Conservation (phyloP, 192 early-diverging fungal genomes). For the Backusella liffmaniae region DNA sequence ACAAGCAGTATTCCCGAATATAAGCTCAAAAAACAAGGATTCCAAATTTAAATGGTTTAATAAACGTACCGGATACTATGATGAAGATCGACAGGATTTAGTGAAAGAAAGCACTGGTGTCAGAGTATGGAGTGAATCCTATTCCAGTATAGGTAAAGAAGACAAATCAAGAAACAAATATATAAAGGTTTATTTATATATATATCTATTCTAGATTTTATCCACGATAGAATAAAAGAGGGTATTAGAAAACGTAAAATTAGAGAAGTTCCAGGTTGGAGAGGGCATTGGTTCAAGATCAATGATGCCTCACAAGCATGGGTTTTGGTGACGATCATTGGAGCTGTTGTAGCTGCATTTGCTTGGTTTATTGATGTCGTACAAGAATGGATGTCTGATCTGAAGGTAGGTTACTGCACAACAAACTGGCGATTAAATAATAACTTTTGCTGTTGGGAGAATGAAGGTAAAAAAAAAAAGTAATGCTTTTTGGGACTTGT, state of each 20-base stretch:
- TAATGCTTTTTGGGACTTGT: not conserved
- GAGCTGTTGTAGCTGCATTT: constrained; percentile 55
- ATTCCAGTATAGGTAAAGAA: constrained; percentile 52
- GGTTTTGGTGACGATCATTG: constrained; percentile 78
- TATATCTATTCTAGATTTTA: constrained; percentile 69
- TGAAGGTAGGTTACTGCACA: constrained; percentile 82
- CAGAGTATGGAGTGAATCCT: constrained; percentile 59
- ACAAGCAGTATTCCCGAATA: not conserved
- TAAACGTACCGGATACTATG: constrained; percentile 42
- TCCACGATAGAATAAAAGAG: constrained; percentile 87
- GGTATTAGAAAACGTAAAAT: constrained; percentile 62
- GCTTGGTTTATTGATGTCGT: constrained; percentile 73
- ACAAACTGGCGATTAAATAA: constrained; percentile 73
- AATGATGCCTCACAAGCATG: constrained; percentile 84
- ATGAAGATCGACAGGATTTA: constrained; percentile 47
- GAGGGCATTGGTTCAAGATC: constrained; percentile 58
- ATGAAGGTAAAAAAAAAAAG: constrained; percentile 43
- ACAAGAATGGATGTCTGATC: constrained; percentile 80
- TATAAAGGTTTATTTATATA: not conserved
- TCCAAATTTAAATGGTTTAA: constrained; percentile 20
- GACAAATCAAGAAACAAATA: too few relatives aligned
- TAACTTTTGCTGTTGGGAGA: constrained; percentile 77
- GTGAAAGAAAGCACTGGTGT: constrained; percentile 55
- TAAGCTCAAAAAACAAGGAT: not conserved
- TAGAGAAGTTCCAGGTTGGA: constrained; percentile 50